Evolutionary conservation across 306 rosid genomes (phyloP).

Genomic region (Parietaria judaica): DNA sequence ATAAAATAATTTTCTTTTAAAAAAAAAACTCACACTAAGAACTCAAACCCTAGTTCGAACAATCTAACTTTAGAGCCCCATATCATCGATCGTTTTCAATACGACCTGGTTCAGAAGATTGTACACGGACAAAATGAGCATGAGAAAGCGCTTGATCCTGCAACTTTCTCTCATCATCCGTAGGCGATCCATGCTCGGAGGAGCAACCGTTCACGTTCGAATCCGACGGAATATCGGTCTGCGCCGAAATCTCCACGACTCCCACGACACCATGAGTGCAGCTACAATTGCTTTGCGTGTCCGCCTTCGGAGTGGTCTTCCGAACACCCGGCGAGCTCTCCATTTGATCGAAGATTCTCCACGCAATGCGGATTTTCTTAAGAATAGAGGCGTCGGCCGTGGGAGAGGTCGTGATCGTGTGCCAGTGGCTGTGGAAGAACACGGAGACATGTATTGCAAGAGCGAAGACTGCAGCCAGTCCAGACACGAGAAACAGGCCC

Average conservation of each 20-base stretch:
- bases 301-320: not conserved
- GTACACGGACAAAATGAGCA: too few species aligned
- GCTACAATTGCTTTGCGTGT: not conserved
- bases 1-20: too few species aligned
- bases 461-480: slow-evolving; percentile 28
- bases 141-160: too few species aligned
- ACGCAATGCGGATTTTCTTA: slow-evolving; percentile 5
- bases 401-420: slow-evolving; percentile 8
- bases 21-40: too few species aligned
- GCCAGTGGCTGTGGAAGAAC: slow-evolving; percentile 31
- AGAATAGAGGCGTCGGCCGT: slow-evolving; percentile 17
- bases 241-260: not conserved
- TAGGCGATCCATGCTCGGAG: not conserved
- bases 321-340: not conserved
- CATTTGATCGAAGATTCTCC: slow-evolving; percentile 7
- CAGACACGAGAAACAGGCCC: slow-evolving; percentile 51
- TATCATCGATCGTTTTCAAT: too few species aligned
- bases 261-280: not conserved
- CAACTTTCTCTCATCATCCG: not conserved
- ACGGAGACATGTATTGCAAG: slow-evolving; percentile 16
- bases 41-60: too few species aligned
- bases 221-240: too few species aligned
- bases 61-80: too few species aligned
- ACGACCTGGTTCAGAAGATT: too few species aligned
- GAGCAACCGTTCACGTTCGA: too few species aligned